Base-by-base conservation (phyloP, 2,329 filamentous ascomycete species). In the Alternaria brassicicola region DNA sequence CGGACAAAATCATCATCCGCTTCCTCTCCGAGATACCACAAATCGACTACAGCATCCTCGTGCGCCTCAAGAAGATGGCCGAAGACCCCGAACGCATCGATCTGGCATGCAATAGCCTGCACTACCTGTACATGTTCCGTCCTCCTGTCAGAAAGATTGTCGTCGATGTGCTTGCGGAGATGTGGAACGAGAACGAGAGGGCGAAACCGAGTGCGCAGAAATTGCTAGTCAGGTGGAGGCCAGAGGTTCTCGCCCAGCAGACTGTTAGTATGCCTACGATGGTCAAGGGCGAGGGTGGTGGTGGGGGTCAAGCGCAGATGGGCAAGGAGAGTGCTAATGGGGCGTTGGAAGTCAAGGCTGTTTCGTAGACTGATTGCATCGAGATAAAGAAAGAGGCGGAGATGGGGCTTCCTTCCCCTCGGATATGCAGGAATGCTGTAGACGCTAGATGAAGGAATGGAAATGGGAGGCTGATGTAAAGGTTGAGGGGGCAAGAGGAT, bases 21-120 rank as follows among this genome's bases (percentile, higher is more conserved):
- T 96, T 98, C 73, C 80, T 99, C 42, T 93, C 92, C 48, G 95
- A 99, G 77, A 88, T 99, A 31, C 95, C 95, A 0, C 88, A 90
- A 39, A 82, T 99, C 31, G 92, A 88, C 60, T 77, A 81, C 31
- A 83, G 85, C 10, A 87, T 98, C 61, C 83, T 98, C 2, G 83
- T 88, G 45, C 86, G 90, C 48, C 87, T 98, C 33, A 84, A 84
- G 66, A 84, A 82, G 58, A 79, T 89, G 56, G 86, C 87, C 1
- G 82, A 84, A 64, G 87, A 89, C 72, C 87, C 87, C 0, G 87
- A 89, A 67, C 80, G 87, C 46, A 85, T 89, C 46, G 81, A 81
- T 45, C 79, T 89, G 39, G 85, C 84, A 25, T 81, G 85, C 19
- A 84, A 84, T 65, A 80, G 85, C 12, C 75, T 89, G 59, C 80